phyloP scores from a whole-genome alignment of 352 stramenopile species.

The Phytophthora citricola region DNA sequence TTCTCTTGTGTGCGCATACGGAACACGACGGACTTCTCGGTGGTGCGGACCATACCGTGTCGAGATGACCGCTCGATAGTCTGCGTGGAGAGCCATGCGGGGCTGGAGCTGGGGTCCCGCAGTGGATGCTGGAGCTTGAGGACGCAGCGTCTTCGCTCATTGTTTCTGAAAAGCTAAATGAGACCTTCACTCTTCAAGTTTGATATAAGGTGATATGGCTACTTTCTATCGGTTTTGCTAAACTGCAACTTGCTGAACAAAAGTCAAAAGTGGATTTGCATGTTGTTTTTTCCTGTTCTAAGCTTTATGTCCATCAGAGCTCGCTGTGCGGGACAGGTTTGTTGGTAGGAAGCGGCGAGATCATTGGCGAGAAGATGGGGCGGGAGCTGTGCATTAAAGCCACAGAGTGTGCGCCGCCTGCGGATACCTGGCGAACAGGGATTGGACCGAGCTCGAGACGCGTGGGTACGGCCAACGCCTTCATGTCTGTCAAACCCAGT shows the following conservation, averaged over 20 bases:
- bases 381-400: constrained; percentile 73
- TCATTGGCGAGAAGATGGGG: constrained; percentile 65
- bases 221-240: constrained; percentile 8
- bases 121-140: constrained; percentile 29
- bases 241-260: constrained; percentile 24
- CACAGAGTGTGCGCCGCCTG: constrained; percentile 76
- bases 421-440: constrained; percentile 73
- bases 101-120: constrained; percentile 8
- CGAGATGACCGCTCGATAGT: neutral
- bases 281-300: neutral
- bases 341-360: constrained; percentile 46
- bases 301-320: constrained; percentile 17
- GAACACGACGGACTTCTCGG: constrained; percentile 43
- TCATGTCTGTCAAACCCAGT: constrained; percentile 65
- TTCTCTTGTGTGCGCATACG: constrained; percentile 37
- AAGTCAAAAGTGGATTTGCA: neutral
- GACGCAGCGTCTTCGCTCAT: constrained; percentile 33
- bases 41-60: constrained; percentile 26
- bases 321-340: constrained; percentile 35
- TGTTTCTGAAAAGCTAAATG: no score
- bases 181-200: no score
- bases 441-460: constrained; percentile 60
- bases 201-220: constrained; percentile 1
- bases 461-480: constrained; percentile 58
- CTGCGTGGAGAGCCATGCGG: constrained; percentile 18